phyloP scores from a whole-genome alignment of 1,284 basidiomycete species.

The Sanghuangporus baumii region DNA sequence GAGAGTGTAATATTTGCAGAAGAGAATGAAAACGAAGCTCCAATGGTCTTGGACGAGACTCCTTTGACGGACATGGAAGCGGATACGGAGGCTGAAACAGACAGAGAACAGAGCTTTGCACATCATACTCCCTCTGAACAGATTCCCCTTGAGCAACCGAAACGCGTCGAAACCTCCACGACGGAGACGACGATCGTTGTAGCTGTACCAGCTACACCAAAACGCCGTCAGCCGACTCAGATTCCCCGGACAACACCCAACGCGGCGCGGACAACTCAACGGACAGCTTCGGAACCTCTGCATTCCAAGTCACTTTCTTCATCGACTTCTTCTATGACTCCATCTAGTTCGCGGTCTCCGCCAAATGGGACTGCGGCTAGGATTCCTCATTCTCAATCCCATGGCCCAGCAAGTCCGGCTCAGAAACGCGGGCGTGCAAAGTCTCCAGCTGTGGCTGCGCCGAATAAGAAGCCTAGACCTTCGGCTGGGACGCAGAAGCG shows the following conservation, averaged over 20 bases:
- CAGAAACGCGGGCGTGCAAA: constrained; percentile 33
- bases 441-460: constrained; percentile 34
- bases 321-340: constrained; percentile 4
- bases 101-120: constrained; percentile 27
- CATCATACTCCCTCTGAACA: not conserved
- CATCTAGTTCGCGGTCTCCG: not conserved
- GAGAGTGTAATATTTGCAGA: constrained; percentile 62
- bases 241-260: constrained; percentile 16
- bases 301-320: constrained; percentile 5
- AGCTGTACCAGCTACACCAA: not conserved
- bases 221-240: constrained; percentile 10
- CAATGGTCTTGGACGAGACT: constrained; percentile 60
- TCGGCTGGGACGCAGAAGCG: constrained; percentile 23
- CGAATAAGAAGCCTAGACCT: constrained; percentile 34
- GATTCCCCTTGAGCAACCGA: constrained; percentile 4
- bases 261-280: not conserved
- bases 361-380: not conserved
- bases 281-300: constrained; percentile 6
- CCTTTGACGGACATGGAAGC: constrained; percentile 64
- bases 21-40: constrained; percentile 36
- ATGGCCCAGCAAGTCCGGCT: constrained; percentile 1
- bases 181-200: not conserved
- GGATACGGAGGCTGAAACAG: constrained; percentile 45
- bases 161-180: not conserved
- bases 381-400: constrained; percentile 7